These are phyloP conservation scores for Talaromyces sp. DNA, from an alignment of 2,329 filamentous ascomycete species.

Conservation along the genomic window DNA sequence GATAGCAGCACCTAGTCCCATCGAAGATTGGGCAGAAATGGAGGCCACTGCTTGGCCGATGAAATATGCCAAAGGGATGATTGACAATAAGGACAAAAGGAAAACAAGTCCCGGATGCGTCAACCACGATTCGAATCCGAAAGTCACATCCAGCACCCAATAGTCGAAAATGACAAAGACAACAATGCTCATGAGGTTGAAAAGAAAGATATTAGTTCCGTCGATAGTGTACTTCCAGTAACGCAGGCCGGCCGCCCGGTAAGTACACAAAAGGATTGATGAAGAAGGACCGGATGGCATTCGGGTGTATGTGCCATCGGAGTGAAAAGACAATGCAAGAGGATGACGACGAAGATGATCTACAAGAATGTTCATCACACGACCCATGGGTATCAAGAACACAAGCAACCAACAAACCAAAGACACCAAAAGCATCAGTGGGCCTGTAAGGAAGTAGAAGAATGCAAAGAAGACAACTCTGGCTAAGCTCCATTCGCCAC, in stretches of 20 bases:
- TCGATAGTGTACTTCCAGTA: conserved; percentile 99
- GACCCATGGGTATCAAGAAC: conserved; percentile 98
- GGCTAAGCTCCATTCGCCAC: conserved; percentile 92
- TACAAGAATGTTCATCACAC: conserved; percentile 83
- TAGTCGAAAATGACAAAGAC: conserved; percentile 93
- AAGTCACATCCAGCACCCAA: conserved; percentile 65
- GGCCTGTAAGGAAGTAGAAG: conserved; percentile 90
- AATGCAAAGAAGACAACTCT: conserved; percentile 93
- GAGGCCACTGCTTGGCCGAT: conserved; percentile 98
- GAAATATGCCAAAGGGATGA: conserved; percentile 96
- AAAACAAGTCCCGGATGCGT: conserved; percentile 87
- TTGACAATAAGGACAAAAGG: conserved; percentile 75
- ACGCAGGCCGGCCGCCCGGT: conserved; percentile 85
- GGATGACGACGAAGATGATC: conserved; percentile 91
- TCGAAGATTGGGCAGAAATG: conserved; percentile 96
- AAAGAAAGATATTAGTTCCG: conserved; percentile 97
- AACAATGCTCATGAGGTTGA: conserved; percentile 94
- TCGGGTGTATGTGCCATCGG: conserved; percentile 72
- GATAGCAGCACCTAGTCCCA: conserved; percentile 94
- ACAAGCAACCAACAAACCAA: conserved; percentile 92
- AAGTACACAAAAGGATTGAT: conserved; percentile 91
- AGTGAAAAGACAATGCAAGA: conserved; percentile 87
- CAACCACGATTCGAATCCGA: conserved; percentile 68
- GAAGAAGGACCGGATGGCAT: conserved; percentile 68
- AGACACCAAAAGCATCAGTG: conserved; percentile 79